Percentiles rank a stretch among this genome's conserved stretches.
Evolutionary conservation across 208 protist genomes (phyloP).

Genomic region (Acanthamoeba castellanii): DNA sequence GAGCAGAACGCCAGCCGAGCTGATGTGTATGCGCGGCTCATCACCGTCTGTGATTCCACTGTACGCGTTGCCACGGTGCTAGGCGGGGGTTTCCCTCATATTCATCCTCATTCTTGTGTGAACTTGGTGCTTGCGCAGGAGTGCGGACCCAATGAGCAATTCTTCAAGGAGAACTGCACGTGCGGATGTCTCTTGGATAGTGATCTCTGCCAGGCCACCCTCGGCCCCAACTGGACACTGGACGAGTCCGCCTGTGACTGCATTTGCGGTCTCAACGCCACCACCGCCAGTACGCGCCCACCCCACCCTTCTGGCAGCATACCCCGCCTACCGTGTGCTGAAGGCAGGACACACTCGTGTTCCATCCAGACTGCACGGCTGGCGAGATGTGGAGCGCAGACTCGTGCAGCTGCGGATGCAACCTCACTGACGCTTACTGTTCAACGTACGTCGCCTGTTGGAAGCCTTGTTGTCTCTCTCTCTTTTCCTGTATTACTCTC

Average conservation of each 20-base stretch:
- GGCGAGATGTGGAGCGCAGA: not conserved
- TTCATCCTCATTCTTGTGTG: not conserved
- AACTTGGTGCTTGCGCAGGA: too few species aligned
- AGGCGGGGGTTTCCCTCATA: too few species aligned
- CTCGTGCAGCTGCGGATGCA: slow-evolving; percentile 22
- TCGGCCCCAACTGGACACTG: not conserved
- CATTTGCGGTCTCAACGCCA: not conserved
- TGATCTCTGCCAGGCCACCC: not conserved
- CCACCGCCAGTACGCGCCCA: not conserved
- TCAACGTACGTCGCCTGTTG: not conserved
- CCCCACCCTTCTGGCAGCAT: not conserved
- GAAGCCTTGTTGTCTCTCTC: not conserved
- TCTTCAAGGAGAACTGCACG: not conserved
- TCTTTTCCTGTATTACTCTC: too few species aligned
- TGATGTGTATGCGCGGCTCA: not conserved
- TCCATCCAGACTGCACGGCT: not conserved
- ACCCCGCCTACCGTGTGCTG: not conserved
- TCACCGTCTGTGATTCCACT: not conserved
- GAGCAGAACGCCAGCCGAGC: not conserved
- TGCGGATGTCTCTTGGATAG: not conserved
- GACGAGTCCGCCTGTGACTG: not conserved
- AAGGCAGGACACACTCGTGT: not conserved
- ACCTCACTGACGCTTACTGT: not conserved
- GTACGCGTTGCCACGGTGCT: not conserved
- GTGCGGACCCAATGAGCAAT: not conserved